phyloP scores from a whole-genome alignment of 2,329 filamentous ascomycete genomes.

The Pyrenophora graminea region DNA sequence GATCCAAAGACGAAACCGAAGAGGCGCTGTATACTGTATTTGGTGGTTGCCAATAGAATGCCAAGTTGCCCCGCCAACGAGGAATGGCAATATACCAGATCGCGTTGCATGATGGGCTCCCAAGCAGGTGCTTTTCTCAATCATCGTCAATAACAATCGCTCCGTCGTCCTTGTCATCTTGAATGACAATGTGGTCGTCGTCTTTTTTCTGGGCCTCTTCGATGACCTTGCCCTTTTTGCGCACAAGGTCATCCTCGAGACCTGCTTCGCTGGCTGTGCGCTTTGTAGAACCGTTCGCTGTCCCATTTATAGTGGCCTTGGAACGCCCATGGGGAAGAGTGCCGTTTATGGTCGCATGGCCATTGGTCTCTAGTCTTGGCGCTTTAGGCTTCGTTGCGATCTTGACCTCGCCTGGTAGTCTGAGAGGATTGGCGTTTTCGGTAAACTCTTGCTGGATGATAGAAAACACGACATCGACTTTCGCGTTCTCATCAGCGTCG shows the following conservation, averaged over 20 bases:
- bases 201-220: slow-evolving; percentile 27
- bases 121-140: slow-evolving; percentile 9
- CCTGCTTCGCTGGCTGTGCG: slow-evolving; percentile 51
- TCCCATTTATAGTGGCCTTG: slow-evolving; percentile 32
- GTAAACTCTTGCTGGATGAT: slow-evolving; percentile 60
- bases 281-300: slow-evolving; percentile 41
- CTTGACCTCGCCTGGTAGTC: slow-evolving; percentile 51
- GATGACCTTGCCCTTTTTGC: slow-evolving; percentile 49
- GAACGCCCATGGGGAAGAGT: slow-evolving; percentile 3
- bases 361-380: slow-evolving; percentile 32
- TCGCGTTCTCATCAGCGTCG: slow-evolving; percentile 74
- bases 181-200: slow-evolving; percentile 44
- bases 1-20: background rate
- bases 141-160: slow-evolving; percentile 46
- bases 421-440: slow-evolving; percentile 60
- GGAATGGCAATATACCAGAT: background rate
- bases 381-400: slow-evolving; percentile 55
- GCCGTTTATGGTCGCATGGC: slow-evolving; percentile 26
- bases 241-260: slow-evolving; percentile 41
- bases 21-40: background rate
- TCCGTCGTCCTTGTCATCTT: slow-evolving; percentile 40
- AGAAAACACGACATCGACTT: slow-evolving; percentile 79
- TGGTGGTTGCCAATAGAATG: background rate
- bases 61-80: background rate
- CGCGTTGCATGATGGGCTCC: background rate